These are phyloP conservation scores for Theobroma grandiflorum DNA, from an alignment of 441 rosid genomes.

Conservation along the genomic window DNA sequence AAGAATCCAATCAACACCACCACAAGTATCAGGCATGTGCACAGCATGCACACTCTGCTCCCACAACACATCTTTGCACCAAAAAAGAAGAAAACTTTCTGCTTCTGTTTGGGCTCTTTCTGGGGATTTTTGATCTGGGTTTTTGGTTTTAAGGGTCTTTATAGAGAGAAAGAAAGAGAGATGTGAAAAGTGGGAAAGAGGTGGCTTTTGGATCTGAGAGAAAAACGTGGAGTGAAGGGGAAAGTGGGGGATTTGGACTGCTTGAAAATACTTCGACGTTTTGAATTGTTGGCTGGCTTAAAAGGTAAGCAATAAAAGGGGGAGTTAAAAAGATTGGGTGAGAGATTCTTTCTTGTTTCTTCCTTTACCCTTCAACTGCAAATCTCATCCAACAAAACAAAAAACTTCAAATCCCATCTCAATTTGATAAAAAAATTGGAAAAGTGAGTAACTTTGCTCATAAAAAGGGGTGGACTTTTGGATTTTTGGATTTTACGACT, in stretches of 20 bases:
- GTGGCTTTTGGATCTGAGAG: constrained; percentile 24
- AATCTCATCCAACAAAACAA: background rate
- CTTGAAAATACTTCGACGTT: constrained; percentile 33
- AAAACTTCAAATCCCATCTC: background rate
- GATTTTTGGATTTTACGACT: background rate
- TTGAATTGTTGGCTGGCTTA: constrained; percentile 28
- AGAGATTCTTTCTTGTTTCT: background rate
- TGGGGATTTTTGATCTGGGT: background rate
- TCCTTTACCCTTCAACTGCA: background rate
- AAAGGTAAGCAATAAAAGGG: constrained; percentile 32
- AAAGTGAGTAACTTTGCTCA: background rate
- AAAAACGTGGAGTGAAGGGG: constrained; percentile 24
- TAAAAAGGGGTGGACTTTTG: background rate
- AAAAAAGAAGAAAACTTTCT: background rate
- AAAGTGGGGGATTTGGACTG: background rate
- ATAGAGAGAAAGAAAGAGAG: background rate
- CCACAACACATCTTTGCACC: constrained; percentile 70
- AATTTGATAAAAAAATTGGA: background rate
- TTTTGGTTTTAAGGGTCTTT: background rate
- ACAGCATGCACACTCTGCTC: constrained; percentile 63
- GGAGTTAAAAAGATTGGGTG: background rate
- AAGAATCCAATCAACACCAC: constrained; percentile 64
- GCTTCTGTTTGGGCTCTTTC: background rate
- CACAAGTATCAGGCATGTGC: constrained; percentile 65
- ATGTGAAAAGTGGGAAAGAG: background rate